These are phyloP conservation scores for Lepiota brunneoincarnata DNA, from an alignment of 768 basidiomycete genomes.

Conservation along the genomic window DNA sequence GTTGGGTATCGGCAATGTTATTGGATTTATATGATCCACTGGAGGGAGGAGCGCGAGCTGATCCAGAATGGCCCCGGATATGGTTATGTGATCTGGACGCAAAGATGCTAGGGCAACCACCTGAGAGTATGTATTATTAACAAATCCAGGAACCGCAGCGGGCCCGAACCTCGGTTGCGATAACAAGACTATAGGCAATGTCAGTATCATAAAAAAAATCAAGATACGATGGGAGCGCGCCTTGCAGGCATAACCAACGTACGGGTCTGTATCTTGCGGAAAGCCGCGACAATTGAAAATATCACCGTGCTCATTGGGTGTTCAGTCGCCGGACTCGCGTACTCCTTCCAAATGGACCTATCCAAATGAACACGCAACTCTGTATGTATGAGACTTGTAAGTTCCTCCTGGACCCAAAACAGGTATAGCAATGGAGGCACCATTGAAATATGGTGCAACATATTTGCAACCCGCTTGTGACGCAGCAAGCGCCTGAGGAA, in stretches of 20 bases:
- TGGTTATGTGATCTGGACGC: slow-evolving; percentile 40
- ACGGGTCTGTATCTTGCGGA: slow-evolving; percentile 31
- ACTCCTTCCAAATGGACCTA: slow-evolving; percentile 34
- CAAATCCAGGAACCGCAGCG: background rate
- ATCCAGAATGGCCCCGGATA: slow-evolving; percentile 38
- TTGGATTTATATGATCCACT: slow-evolving; percentile 11
- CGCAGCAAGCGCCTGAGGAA: slow-evolving; percentile 55
- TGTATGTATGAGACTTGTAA: slow-evolving; percentile 11
- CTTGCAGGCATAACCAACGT: slow-evolving; percentile 52
- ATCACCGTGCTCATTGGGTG: slow-evolving; percentile 43
- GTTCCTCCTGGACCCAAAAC: background rate
- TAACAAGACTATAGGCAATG: background rate
- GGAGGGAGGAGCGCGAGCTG: slow-evolving; percentile 28
- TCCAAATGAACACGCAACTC: slow-evolving; percentile 49
- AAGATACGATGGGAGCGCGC: slow-evolving; percentile 19
- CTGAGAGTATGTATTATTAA: slow-evolving; percentile 18
- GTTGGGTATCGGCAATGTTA: slow-evolving; percentile 6
- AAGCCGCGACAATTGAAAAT: slow-evolving; percentile 33
- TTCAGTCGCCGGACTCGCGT: slow-evolving; percentile 32
- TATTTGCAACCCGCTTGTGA: slow-evolving; percentile 50
- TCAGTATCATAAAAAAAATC: background rate
- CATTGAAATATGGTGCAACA: slow-evolving; percentile 58
- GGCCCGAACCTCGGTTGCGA: background rate
- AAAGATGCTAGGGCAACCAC: slow-evolving; percentile 40
- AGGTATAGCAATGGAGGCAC: slow-evolving; percentile 18